Conservation (phyloP, 176 grass and related monocot species). For the Echinochloa phyllopogon region DNA sequence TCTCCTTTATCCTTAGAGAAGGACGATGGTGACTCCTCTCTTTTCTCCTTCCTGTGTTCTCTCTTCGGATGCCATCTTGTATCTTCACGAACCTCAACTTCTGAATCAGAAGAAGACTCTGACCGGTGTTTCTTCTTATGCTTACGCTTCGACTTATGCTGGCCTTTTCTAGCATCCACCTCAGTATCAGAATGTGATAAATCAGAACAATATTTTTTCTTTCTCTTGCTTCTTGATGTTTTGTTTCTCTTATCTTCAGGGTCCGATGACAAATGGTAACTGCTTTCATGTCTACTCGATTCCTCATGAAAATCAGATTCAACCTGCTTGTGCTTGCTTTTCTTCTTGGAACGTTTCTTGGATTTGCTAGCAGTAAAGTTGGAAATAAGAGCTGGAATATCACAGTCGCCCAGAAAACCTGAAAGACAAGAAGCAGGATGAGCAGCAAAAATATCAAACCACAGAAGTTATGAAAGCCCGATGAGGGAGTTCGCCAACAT, state of each 20-base stretch:
- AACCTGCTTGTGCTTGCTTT: conserved; percentile 52
- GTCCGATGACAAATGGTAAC: conserved; percentile 32
- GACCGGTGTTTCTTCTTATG: conserved; percentile 48
- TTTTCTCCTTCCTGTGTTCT: conserved; percentile 50
- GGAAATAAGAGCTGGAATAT: conserved; percentile 78
- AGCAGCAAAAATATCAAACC: conserved; percentile 14
- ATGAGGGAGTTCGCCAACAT: neutral
- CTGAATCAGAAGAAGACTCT: conserved; percentile 55
- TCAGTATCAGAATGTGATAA: conserved; percentile 56
- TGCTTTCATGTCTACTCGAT: conserved; percentile 37
- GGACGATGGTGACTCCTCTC: conserved; percentile 7
- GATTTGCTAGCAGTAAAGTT: conserved; percentile 71
- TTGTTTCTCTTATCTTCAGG: conserved; percentile 55
- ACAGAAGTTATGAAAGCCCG: neutral
- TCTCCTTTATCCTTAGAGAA: conserved; percentile 29
- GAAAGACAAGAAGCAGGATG: conserved; percentile 24
- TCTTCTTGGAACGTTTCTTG: conserved; percentile 70
- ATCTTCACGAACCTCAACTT: conserved; percentile 39
- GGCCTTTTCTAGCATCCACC: conserved; percentile 45
- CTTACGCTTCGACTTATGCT: conserved; percentile 47
- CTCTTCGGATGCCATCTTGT: conserved; percentile 39
- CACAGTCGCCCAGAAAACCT: conserved; percentile 80
- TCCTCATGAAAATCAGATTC: conserved; percentile 26
- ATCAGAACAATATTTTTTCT: conserved; percentile 50
- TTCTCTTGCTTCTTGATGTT: conserved; percentile 60